Conservation (phyloP, 2,329 filamentous ascomycete genomes). For the Talaromyces sp. region DNA sequence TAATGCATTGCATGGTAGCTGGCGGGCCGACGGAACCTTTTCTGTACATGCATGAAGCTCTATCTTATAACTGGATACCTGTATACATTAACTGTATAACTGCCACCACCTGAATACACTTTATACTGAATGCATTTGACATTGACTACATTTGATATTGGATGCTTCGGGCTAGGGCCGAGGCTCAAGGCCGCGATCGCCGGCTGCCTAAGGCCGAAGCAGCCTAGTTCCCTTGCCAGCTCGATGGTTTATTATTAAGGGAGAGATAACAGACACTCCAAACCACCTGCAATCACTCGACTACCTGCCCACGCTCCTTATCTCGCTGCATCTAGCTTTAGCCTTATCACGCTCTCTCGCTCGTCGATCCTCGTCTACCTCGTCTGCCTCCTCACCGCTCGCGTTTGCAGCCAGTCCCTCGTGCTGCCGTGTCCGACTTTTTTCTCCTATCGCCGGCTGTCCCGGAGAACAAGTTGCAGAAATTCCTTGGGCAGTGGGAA, state of each 20-base stretch:
- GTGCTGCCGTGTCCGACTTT: neutral
- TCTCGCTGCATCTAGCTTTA: neutral
- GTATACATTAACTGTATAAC: too few species aligned
- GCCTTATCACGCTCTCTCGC: neutral
- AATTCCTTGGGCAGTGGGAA: neutral
- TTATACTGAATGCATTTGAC: neutral
- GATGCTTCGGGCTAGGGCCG: neutral
- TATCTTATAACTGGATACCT: too few species aligned
- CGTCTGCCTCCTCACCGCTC: neutral
- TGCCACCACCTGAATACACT: too few species aligned
- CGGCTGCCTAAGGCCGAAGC: neutral
- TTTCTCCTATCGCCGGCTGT: conserved; percentile 1
- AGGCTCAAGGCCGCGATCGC: neutral
- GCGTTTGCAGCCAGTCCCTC: neutral
- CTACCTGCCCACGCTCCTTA: neutral
- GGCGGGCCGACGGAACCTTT: neutral
- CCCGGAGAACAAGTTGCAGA: neutral
- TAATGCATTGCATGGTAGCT: neutral
- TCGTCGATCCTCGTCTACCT: neutral
- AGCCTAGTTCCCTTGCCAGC: neutral
- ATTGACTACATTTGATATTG: neutral
- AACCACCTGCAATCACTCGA: neutral
- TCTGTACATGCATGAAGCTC: too few species aligned
- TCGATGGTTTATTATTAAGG: neutral
- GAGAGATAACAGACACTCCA: neutral